Evolutionary conservation across 2,329 filamentous ascomycete genomes (phyloP), one percentile per base, ranked within the genome.

Genomic region (Plenodomus biglobosus): DNA sequence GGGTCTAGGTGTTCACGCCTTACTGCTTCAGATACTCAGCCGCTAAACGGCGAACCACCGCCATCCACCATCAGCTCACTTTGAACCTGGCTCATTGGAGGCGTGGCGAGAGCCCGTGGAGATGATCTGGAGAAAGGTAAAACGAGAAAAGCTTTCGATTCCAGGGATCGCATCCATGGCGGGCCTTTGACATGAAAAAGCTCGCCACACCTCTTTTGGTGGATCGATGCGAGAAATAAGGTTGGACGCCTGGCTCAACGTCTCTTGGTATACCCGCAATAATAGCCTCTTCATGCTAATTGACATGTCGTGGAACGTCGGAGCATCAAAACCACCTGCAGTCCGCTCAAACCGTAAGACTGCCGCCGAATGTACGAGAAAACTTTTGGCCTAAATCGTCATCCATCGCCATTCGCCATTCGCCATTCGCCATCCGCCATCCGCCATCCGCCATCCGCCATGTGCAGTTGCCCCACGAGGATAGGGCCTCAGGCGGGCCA

Each of bases 401-500:
- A 32, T 32, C 8, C 13, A 32, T 32, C 27, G 13, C 27, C 27
- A 32, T 24, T n/a, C n/a, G n/a, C n/a, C n/a, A n/a, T n/a, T n/a
- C n/a, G n/a, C n/a, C n/a, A n/a, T n/a, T n/a, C n/a, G n/a, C n/a
- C n/a, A n/a, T n/a, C n/a, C n/a, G n/a, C n/a, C n/a, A n/a, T n/a
- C n/a, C n/a, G n/a, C n/a, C n/a, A n/a, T n/a, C n/a, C n/a, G n/a
- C n/a, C n/a, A n/a, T n/a, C n/a, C n/a, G n/a, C n/a, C n/a, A n/a
- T 24, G 10, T 24, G 22, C 22, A 24, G 10, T 10, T 40, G 24
- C 45, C 35, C 42, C 45, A 45, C 38, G 27, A 48, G 42, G 27
- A 32, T 6, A 32, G 11, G 27, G 6, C 15, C 27, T 10, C 27
- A 52, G 32, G 19, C 15, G 16, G 41, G 48, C 48, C 38, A 27